Evolutionary conservation across 192 early-diverging fungal genomes (phyloP).

Genomic region (Coemansia erecta): DNA sequence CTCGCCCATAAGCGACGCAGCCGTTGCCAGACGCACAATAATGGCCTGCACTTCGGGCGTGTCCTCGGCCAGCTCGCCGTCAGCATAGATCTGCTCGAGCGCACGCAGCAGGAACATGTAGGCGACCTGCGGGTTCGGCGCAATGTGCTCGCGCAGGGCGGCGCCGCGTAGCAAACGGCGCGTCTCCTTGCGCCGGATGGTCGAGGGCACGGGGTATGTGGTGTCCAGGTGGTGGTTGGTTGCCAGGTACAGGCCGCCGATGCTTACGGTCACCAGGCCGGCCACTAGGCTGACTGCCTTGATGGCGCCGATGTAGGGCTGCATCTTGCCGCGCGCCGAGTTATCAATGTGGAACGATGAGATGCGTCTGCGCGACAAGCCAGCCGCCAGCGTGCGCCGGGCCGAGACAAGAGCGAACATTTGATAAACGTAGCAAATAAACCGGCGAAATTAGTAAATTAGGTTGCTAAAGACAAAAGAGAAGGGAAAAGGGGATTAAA

Average conservation of each 20-base stretch:
- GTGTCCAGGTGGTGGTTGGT: slow-evolving; percentile 24
- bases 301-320: slow-evolving; percentile 30
- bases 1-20: slow-evolving; percentile 34
- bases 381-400: neutral
- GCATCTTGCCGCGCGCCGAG: slow-evolving; percentile 22
- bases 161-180: slow-evolving; percentile 36
- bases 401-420: slow-evolving; percentile 2
- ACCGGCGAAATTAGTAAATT: neutral
- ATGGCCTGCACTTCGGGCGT: slow-evolving; percentile 34
- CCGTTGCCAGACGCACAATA: slow-evolving; percentile 30
- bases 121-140: slow-evolving; percentile 35
- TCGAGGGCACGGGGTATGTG: slow-evolving; percentile 16
- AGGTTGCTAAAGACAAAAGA: neutral
- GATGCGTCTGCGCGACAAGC: slow-evolving; percentile 6
- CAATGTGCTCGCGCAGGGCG: slow-evolving; percentile 40
- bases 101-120: slow-evolving; percentile 41
- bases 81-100: slow-evolving; percentile 34
- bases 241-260: slow-evolving; percentile 18
- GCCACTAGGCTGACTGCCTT: slow-evolving; percentile 27
- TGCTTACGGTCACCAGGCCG: slow-evolving; percentile 13
- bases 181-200: slow-evolving; percentile 16
- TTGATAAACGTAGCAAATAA: neutral
- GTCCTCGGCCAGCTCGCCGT: slow-evolving; percentile 23
- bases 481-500: neutral
- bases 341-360: slow-evolving; percentile 47